Conservation (phyloP, 331 rosid species). For the Quercus phellos region DNA sequence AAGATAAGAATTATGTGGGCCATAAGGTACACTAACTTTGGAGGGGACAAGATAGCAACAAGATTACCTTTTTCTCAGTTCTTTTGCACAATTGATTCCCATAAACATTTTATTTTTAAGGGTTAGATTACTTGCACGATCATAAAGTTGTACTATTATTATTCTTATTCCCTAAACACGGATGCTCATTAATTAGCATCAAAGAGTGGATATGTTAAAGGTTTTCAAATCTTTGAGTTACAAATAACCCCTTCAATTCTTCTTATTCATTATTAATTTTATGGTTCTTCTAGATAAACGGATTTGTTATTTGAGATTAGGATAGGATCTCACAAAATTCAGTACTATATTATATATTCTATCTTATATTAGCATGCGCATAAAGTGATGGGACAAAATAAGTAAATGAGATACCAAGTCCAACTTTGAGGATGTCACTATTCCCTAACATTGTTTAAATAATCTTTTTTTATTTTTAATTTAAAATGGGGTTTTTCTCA, state of each 20-base stretch:
- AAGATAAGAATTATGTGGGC: conserved; percentile 46
- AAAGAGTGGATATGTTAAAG: neutral
- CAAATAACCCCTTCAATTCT: neutral
- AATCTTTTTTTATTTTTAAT: neutral
- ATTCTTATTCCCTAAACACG: conserved; percentile 3
- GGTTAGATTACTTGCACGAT: conserved; percentile 26
- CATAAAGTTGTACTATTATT: conserved; percentile 20
- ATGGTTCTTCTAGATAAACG: conserved; percentile 34
- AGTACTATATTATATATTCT: neutral
- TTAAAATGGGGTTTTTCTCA: neutral
- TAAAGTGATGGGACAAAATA: conserved; percentile 55
- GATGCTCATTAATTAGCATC: neutral
- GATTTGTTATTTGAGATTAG: conserved; percentile 4
- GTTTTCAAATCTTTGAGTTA: neutral
- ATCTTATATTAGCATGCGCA: conserved; percentile 55
- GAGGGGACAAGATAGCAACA: conserved; percentile 45
- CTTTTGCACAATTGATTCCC: conserved; percentile 41
- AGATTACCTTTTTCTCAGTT: conserved; percentile 23
- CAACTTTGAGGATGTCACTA: conserved; percentile 3
- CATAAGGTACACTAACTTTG: conserved; percentile 39
- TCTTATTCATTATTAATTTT: conserved; percentile 2
- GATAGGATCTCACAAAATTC: conserved; percentile 9
- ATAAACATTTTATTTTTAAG: conserved; percentile 6
- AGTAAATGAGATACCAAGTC: conserved; percentile 13
- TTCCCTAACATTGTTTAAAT: conserved; percentile 13